Conservation (phyloP, 176 grass and related monocot genomes). For the Eleusine indica region DNA sequence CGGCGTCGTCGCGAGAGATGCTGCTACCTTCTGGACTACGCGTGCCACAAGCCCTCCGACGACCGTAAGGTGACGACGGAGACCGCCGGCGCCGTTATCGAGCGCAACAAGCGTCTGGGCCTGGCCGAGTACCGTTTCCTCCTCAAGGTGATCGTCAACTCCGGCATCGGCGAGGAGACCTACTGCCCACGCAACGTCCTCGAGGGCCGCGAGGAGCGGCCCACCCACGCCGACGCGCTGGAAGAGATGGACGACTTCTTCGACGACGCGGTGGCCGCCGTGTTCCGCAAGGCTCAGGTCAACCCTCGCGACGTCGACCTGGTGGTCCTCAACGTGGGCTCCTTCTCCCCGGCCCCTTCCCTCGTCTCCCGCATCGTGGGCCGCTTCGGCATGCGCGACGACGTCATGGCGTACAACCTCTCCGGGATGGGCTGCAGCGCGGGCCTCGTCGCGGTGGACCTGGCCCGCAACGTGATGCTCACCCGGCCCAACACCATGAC, state of each 20-base stretch:
- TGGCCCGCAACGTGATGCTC: slow-evolving; percentile 62
- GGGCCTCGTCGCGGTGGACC: slow-evolving; percentile 59
- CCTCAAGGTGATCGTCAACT: slow-evolving; percentile 86
- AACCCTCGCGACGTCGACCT: slow-evolving; percentile 51
- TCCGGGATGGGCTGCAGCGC: slow-evolving; percentile 90
- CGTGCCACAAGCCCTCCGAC: slow-evolving; percentile 72
- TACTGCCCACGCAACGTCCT: slow-evolving; percentile 76
- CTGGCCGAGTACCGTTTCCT: slow-evolving; percentile 80
- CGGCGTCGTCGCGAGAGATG: slow-evolving; percentile 43
- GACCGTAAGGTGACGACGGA: slow-evolving; percentile 64
- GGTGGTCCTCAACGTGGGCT: slow-evolving; percentile 70
- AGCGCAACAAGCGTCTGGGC: slow-evolving; percentile 71
- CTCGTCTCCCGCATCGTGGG: slow-evolving; percentile 48
- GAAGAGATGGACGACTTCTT: slow-evolving; percentile 79
- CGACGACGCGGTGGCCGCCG: slow-evolving; percentile 42
- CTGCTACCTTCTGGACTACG: slow-evolving; percentile 87
- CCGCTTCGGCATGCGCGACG: slow-evolving; percentile 66
- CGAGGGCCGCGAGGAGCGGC: slow-evolving; percentile 63
- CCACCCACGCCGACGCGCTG: slow-evolving; percentile 65
- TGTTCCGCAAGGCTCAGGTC: slow-evolving; percentile 46
- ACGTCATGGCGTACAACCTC: slow-evolving; percentile 72
- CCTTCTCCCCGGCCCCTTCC: slow-evolving; percentile 63
- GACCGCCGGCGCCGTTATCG: slow-evolving; percentile 56
- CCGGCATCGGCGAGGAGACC: slow-evolving; percentile 84
- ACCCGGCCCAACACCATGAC: slow-evolving; percentile 42